Evolutionary conservation across 768 basidiomycete genomes (phyloP), one percentile per base, ranked within the genome.

Genomic region (Suillus ampliporus): DNA sequence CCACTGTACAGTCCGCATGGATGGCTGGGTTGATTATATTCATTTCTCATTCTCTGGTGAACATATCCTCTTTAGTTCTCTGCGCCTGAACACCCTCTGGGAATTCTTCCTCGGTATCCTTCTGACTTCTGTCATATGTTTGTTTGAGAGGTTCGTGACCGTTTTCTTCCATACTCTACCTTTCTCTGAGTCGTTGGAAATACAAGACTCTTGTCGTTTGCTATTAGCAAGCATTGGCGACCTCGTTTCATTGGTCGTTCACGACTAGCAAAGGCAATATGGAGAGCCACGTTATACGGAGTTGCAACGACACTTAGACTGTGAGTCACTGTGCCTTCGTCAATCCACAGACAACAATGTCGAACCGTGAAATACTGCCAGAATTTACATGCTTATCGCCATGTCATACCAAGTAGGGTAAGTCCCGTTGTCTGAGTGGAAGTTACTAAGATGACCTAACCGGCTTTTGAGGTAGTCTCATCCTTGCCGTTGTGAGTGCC

Each of bases 341-440:
- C 46, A 37, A 21, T 54, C 38, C 31, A 14, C 10, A 15, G 23
- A 23, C 7, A 14, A n/a, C 13, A 9, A 50, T 40, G 40, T 57
- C n/a, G 61, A 56, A 66, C 61, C 53, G 57, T 48, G 28, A 21
- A 19, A 15, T 47, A 51, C 31, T 31, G 35, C 11, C 58, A 91
- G 89, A 60, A 74, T 84, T 63, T 91, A 91, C 69, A 91, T 92
- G 89, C 80, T 92, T 17, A 78, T 88, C 57, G 83, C 86, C 28
- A 91, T 91, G 89, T 85, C 89, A 23, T 85, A 88, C 65, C 84
- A 90, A 60, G 61, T 85, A n/a, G 83, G 87, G 90, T 90, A 69
- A 73, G 89, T 80, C 17, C 1, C 6, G 10, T 28, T 26, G 17
- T 40, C 17, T 19, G 14, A 38, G n/a, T 51, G 31, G 11, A 38